Evolutionary conservation across 1,139 yeast genomes (phyloP), one percentile per base, ranked within the genome.

Genomic region (Pneumocystis jirovecii): DNA sequence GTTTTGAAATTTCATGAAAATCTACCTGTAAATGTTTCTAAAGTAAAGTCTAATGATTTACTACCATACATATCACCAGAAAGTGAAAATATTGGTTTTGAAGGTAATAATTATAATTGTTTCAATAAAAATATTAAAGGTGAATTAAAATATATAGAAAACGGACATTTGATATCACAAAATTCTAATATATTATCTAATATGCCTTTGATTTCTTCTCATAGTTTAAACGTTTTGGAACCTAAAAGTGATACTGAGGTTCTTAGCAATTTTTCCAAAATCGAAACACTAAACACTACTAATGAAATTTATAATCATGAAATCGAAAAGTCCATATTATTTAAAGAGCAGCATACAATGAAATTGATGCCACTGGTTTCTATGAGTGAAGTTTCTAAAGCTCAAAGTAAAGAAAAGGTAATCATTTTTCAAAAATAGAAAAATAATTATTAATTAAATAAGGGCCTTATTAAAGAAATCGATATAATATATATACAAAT

Each of bases 381-480:
- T 17, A 37, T 60, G 19, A 42, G 60, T 62, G 64, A 31, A n/a
- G 39, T 34, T n/a, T 40, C n/a, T 17, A 56, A 37, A 25, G 64
- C 59, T 62, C 44, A 56, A 59, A 59, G 64, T 15, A 31, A 42
- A 44, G 42, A 59, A 12, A 61, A 59, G 42, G 59, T 40, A 42
- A 31, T 40, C 21, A 62, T 60, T 29, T 21, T 31, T 12, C n/a
- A 15, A 19, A 19, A 40, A 21, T 37, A 12, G 31, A 39, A 8
- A 12, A 29, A 56, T 42, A 31, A 35, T 19, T 60, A 10, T 31
- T 35, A 29, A 62, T 59, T 31, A n/a, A 29, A 31, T 59, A 45
- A 40, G 42, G 44, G 25, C 37, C 59, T 44, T 37, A 42, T 61
- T n/a, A 45, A 61, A 21, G 64, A 65, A 61, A 44, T 65, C 42